Conservation (phyloP, 805 yeast species). For the Pichia heedii region DNA sequence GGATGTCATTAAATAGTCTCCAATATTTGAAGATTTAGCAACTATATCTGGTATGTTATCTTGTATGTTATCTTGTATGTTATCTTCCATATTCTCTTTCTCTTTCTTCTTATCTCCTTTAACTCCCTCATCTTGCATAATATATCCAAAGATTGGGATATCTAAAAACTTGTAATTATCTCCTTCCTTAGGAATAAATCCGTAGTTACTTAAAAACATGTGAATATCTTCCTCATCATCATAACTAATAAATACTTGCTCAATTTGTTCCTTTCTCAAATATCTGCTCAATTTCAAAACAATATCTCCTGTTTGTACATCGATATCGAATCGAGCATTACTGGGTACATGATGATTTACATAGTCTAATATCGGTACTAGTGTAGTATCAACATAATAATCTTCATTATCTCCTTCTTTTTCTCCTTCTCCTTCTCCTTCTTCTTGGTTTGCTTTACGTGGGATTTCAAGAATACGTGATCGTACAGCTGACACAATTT, state of each 20-base stretch:
- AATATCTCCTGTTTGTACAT: conserved; percentile 34
- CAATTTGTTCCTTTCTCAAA: background rate
- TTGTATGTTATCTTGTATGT: too few species aligned
- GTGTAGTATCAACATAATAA: conserved; percentile 40
- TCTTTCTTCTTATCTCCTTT: background rate
- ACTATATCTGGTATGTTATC: too few species aligned
- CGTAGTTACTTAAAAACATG: conserved; percentile 34
- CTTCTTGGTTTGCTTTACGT: conserved; percentile 13
- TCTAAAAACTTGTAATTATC: conserved; percentile 23
- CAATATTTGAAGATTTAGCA: too few species aligned
- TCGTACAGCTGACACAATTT: conserved; percentile 34
- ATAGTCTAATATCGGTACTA: conserved; percentile 62
- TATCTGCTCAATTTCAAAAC: conserved; percentile 21
- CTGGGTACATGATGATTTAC: conserved; percentile 45
- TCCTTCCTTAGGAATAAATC: conserved; percentile 34
- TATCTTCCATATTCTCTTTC: too few species aligned
- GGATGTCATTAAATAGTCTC: background rate
- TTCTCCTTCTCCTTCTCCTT: conserved; percentile 7
- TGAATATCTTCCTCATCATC: conserved; percentile 34
- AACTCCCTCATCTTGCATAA: too few species aligned
- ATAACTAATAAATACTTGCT: conserved; percentile 38
- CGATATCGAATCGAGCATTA: conserved; percentile 58
- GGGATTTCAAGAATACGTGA: conserved; percentile 65
- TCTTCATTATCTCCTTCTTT: conserved; percentile 28
- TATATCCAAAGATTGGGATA: conserved; percentile 28